Evolutionary conservation across 2,329 filamentous ascomycete species (phyloP), one percentile per base, ranked within the genome.

Genomic region (Pseudocercospora eumusae): DNA sequence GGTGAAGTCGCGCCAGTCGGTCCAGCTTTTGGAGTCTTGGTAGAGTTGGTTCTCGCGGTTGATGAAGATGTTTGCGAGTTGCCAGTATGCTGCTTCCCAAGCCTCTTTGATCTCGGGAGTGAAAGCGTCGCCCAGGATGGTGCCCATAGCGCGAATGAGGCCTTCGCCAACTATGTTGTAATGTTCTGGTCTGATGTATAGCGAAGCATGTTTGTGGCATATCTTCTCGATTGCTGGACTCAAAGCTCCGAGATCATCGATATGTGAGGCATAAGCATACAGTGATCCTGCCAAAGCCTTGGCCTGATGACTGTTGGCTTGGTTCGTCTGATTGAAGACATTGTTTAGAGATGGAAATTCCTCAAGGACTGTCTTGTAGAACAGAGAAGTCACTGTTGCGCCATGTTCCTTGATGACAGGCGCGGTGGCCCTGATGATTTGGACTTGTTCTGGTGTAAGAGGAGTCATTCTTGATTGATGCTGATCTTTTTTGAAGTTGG

Each of bases 1-100:
- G 56, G 79, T 83, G 77, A 92, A 91, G 23, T 85, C 81, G 25
- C 87, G 82, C 86, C 88, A 92, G 54, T 83, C 81, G 15, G 79
- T 81, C 89, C 89, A 92, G 28, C 78, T 77, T n/a, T 81, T 78
- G 56, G 85, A 84, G 31, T 83, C 78, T 36, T 81, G 76, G 76
- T 90, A 91, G 52, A 92, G 76, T 62, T 85, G 79, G 4, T 78
- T 79, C 73, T 92, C 89, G 56, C 85, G 82, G 20, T 79, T 81
- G 67, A 90, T 91, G 78, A 92, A 84, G 78, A 92, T 84, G 73
- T 87, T 83, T 25, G 89, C 89, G 23, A 92, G 83, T 69, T 91
- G 82, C 83, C 84, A 87, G 77, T 92, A 92, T 1, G 89, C 89
- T 56, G 85, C 84, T 5, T 77, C 82, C 89, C 89, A 92, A 8